A percentile compares a stretch with the other conserved stretches of the same genome.
Conservation (phyloP, 305 asterid genomes). For the Coffea humblotiana region DNA sequence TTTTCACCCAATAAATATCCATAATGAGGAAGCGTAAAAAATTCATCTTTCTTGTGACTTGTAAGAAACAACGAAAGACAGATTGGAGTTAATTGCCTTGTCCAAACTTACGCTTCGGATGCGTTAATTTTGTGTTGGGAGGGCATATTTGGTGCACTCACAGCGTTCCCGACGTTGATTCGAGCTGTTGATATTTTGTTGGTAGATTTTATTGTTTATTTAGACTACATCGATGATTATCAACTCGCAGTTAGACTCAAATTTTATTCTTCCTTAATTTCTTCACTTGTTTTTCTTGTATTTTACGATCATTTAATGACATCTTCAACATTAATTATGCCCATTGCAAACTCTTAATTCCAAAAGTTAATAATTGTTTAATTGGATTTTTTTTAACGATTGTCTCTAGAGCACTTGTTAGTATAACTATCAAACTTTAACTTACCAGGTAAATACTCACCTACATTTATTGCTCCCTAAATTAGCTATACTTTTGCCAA, state of each 20-base stretch:
- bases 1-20: not conserved
- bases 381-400: too few species aligned
- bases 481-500: too few species aligned
- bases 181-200: not conserved
- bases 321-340: not conserved
- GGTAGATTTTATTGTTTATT: not conserved
- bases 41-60: not conserved
- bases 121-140: not conserved
- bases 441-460: too few species aligned
- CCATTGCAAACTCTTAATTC: too few species aligned
- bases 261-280: not conserved
- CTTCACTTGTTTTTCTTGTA: not conserved
- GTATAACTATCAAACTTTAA: too few species aligned
- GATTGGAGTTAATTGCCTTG: not conserved
- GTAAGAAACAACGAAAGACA: not conserved
- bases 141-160: not conserved
- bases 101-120: not conserved
- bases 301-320: not conserved
- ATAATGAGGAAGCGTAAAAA: not conserved
- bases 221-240: not conserved
- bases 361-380: too few species aligned
- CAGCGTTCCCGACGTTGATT: not conserved
- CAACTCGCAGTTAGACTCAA: not conserved
- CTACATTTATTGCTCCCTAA: too few species aligned
- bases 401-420: too few species aligned